Evolutionary conservation across 441 rosid genomes (phyloP), one percentile per base, ranked within the genome.

Genomic region (Erodium trifolium): DNA sequence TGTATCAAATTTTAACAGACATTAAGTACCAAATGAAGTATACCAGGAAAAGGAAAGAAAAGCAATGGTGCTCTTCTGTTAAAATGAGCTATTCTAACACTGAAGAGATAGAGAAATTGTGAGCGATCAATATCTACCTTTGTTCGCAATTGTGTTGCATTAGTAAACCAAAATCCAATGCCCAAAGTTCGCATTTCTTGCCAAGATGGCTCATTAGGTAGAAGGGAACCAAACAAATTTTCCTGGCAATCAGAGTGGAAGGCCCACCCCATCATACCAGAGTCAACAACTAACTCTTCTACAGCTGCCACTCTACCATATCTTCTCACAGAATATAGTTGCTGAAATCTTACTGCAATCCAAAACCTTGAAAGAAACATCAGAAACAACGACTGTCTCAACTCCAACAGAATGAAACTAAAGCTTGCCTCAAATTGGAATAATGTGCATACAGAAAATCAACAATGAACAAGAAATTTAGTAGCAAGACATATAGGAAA

Each of bases 241-340:
- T 93, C 99, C 79, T 87, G 96, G 79, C 92, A 91, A 73, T 89
- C 99, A 73, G 97, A 93, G 72, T 91, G 99, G 82, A 86, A 93
- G 70, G 96, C 97, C 96, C 97, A 91, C 71, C 77, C 86, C 73
- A 89, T 85, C 79, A 81, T 79, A 78, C 82, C 81, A 70, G 91
- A 81, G 80, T 87, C 92, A 79, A 84, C 78, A 74, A 73, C 82
- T 79, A 91, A 75, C 72, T 88, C 95, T 70, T 86, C 92, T 66
- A 74, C n/a, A 70, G 91, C 80, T 60, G 93, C 80, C 74, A 78
- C 69, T 80, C 83, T 83, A 72, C 91, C 91, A 86, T 67, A 81
- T 63, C 81, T 86, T 78, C 81, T 86, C 63, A 76, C 70, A 73
- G 82, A 81, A 64, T 74, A 82, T 69, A 89, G 79, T 76, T 86